Conservation (phyloP, 176 grass and related monocot genomes). For the Lolium multiflorum region DNA sequence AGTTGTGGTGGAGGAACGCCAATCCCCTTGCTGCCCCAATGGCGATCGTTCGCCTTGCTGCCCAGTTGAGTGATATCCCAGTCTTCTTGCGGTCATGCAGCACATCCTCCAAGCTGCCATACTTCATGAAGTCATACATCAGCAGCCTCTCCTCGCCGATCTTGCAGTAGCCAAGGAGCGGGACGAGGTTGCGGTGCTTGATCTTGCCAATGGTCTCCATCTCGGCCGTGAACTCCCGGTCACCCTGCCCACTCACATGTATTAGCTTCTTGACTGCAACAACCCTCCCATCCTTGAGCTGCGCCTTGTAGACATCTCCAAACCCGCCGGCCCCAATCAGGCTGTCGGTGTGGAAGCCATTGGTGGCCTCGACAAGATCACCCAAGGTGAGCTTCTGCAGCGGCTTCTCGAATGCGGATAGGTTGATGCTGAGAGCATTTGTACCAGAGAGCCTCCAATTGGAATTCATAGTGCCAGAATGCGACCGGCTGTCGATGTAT, state of each 20-base stretch:
- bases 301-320: conserved; percentile 91
- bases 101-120: conserved; percentile 91
- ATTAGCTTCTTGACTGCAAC: conserved; percentile 96
- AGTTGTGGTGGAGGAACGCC: conserved; percentile 95
- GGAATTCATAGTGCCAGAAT: conserved; percentile 73
- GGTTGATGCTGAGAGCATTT: conserved; percentile 77
- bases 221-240: conserved; percentile 92
- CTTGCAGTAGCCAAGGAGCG: conserved; percentile 93
- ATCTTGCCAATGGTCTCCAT: conserved; percentile 99
- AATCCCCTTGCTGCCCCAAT: conserved; percentile 85
- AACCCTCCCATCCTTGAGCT: conserved; percentile 79
- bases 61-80: conserved; percentile 73
- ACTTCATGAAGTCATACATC: conserved; percentile 96
- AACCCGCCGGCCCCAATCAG: conserved; percentile 86
- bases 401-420: conserved; percentile 74
- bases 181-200: conserved; percentile 95
- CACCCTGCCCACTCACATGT: conserved; percentile 94
- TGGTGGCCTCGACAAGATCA: conserved; percentile 84
- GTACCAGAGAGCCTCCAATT: conserved; percentile 90
- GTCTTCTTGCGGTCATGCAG: conserved; percentile 73
- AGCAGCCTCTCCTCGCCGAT: conserved; percentile 78
- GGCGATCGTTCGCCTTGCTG: conserved; percentile 71
- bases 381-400: conserved; percentile 84
- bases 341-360: conserved; percentile 78
- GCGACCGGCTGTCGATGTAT: conserved; percentile 79